Evolutionary conservation across 495 filamentous ascomycete genomes (phyloP).

Genomic region (Hypoxylon crocopeplum): DNA sequence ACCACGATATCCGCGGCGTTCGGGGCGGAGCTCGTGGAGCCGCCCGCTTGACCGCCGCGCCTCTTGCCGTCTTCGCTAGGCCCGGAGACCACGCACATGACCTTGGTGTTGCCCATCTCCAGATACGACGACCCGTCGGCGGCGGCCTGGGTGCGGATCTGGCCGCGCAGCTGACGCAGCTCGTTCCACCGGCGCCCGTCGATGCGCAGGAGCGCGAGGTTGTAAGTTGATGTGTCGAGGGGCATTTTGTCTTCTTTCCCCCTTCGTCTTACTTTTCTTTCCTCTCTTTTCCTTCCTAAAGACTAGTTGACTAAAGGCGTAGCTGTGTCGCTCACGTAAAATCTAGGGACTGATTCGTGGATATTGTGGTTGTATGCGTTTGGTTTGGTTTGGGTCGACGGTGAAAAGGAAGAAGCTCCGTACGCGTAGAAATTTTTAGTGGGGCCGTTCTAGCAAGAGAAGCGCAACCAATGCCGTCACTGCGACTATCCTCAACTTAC

Average conservation of each 20-base stretch:
- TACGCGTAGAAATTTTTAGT: constrained; percentile 40
- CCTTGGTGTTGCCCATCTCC: constrained; percentile 94
- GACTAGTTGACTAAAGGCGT: not conserved
- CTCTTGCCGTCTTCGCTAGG: constrained; percentile 66
- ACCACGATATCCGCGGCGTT: constrained; percentile 74
- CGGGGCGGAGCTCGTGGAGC: too few species aligned
- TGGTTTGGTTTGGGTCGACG: not conserved
- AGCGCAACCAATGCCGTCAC: not conserved
- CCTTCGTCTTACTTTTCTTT: not conserved
- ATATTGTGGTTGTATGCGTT: not conserved
- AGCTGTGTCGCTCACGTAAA: not conserved
- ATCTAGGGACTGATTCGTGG: too few species aligned
- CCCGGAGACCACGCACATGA: constrained; percentile 89
- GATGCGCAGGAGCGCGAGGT: constrained; percentile 83
- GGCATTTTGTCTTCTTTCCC: constrained; percentile 64
- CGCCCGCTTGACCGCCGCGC: constrained; percentile 53
- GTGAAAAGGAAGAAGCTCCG: not conserved
- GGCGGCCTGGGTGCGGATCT: constrained; percentile 88
- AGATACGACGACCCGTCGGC: constrained; percentile 91
- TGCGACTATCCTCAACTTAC: not conserved
- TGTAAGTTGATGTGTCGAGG: constrained; percentile 88
- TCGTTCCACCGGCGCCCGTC: constrained; percentile 99
- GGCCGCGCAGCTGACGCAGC: constrained; percentile 84
- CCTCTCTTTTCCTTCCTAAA: not conserved
- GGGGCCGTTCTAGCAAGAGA: constrained; percentile 19